A percentile compares a stretch with the other conserved stretches of the same genome.
These are phyloP conservation scores for Leccinum variicolor DNA, from an alignment of 768 basidiomycete species.

Conservation along the genomic window DNA sequence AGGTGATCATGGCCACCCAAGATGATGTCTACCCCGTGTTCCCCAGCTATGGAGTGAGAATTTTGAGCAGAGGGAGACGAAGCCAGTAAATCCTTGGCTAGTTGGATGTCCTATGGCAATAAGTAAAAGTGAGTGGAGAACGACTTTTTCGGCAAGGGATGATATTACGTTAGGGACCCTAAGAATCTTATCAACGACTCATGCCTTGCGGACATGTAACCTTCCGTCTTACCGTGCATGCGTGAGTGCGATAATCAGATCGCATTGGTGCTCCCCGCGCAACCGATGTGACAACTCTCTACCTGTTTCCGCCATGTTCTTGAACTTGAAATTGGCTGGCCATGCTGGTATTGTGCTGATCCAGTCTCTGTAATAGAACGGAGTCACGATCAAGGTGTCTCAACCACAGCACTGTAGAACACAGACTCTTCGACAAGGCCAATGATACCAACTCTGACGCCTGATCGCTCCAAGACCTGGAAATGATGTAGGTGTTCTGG, in stretches of 20 bases:
- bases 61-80: slow-evolving; percentile 54
- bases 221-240: slow-evolving; percentile 58
- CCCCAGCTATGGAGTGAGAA: slow-evolving; percentile 36
- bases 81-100: slow-evolving; percentile 64
- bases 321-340: slow-evolving; percentile 76
- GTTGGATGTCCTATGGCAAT: slow-evolving; percentile 54
- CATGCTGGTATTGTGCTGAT: slow-evolving; percentile 84
- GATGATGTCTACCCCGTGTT: slow-evolving; percentile 80
- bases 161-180: slow-evolving; percentile 32
- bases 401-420: not conserved
- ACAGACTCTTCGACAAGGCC: slow-evolving; percentile 83
- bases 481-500: slow-evolving; percentile 64
- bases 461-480: slow-evolving; percentile 64
- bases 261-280: slow-evolving; percentile 70
- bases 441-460: slow-evolving; percentile 73
- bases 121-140: slow-evolving; percentile 7
- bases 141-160: not conserved
- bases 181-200: slow-evolving; percentile 3
- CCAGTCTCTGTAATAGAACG: slow-evolving; percentile 63
- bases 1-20: slow-evolving; percentile 90
- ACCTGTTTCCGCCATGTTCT: slow-evolving; percentile 70
- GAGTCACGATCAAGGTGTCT: not conserved
- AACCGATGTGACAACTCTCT: slow-evolving; percentile 69
- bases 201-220: not conserved
- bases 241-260: slow-evolving; percentile 82